A percentile compares a stretch with the other conserved stretches of the same genome.
phyloP scores from a whole-genome alignment of 2,329 filamentous ascomycete genomes.

The Tolypocladium sp. region DNA sequence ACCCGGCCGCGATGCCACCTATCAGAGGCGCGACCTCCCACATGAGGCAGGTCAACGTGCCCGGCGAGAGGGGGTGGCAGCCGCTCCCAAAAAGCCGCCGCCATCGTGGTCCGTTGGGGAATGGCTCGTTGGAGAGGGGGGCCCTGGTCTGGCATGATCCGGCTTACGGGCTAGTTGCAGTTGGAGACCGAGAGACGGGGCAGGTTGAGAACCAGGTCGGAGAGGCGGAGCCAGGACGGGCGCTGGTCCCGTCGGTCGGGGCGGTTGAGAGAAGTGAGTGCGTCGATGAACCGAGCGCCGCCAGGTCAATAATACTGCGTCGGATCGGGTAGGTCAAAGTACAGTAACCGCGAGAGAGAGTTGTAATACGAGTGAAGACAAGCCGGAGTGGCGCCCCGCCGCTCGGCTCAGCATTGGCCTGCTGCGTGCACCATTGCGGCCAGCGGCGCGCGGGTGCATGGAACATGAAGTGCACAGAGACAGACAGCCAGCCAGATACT shows the following conservation, averaged over 20 bases:
- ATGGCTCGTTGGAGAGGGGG: neutral
- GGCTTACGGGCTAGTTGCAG: neutral
- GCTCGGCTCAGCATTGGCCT: neutral
- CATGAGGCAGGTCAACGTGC: slow-evolving; percentile 18
- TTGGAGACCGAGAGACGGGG: neutral
- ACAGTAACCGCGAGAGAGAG: too few species aligned
- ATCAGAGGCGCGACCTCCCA: slow-evolving; percentile 13
- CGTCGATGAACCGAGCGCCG: neutral
- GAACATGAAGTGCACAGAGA: neutral
- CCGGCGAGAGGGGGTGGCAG: neutral
- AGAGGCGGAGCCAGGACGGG: neutral
- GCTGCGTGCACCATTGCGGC: neutral
- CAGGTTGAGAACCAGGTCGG: neutral
- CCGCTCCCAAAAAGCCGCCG: neutral
- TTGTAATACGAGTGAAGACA: too few species aligned
- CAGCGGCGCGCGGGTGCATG: neutral
- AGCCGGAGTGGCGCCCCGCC: too few species aligned
- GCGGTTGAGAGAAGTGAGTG: neutral
- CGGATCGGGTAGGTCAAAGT: neutral
- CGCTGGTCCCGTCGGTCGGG: too few species aligned
- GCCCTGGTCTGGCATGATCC: neutral
- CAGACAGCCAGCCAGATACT: neutral
- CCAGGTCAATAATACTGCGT: neutral
- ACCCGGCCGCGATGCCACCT: slow-evolving; percentile 11
- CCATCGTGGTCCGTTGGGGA: neutral